Percentiles rank a stretch among this genome's conserved stretches.
phyloP scores from a whole-genome alignment of 2,329 filamentous ascomycete species.

The Botrytis cinerea region DNA sequence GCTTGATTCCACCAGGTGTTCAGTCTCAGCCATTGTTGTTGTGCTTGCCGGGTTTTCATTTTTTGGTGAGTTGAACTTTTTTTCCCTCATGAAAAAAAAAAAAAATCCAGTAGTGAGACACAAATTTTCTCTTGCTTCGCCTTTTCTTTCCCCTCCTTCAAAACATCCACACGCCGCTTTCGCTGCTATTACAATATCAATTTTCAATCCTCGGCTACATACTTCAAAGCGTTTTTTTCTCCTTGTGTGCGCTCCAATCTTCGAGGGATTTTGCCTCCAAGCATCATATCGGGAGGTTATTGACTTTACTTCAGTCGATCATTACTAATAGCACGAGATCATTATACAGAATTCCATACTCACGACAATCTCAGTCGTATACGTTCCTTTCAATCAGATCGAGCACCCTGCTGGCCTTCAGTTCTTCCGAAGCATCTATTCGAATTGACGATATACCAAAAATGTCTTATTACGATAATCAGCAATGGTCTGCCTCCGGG shows the following conservation, averaged over 20 bases:
- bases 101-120: slow-evolving; percentile 12
- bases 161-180: slow-evolving; percentile 18
- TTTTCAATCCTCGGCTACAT: slow-evolving; percentile 25
- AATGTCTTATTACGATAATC: slow-evolving; percentile 73
- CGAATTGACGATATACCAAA: slow-evolving; percentile 31
- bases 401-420: slow-evolving; percentile 40
- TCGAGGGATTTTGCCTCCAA: background rate
- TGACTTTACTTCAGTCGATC: background rate
- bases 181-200: slow-evolving; percentile 21
- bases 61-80: slow-evolving; percentile 23
- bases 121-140: slow-evolving; percentile 22
- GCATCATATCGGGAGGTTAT: background rate
- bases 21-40: background rate
- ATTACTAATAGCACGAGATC: slow-evolving; percentile 16
- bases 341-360: slow-evolving; percentile 25
- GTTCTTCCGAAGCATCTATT: slow-evolving; percentile 39
- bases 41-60: background rate
- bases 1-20: background rate
- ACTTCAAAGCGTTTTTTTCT: background rate
- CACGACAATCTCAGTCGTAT: slow-evolving; percentile 38
- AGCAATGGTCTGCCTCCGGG: slow-evolving; percentile 57
- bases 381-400: slow-evolving; percentile 40
- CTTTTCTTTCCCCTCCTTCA: slow-evolving; percentile 15
- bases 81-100: slow-evolving; percentile 1
- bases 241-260: slow-evolving; percentile 17